Evolutionary conservation across 2,329 filamentous ascomycete species (phyloP), one percentile per base, ranked within the genome.

Genomic region (Exophiala viscosa): DNA sequence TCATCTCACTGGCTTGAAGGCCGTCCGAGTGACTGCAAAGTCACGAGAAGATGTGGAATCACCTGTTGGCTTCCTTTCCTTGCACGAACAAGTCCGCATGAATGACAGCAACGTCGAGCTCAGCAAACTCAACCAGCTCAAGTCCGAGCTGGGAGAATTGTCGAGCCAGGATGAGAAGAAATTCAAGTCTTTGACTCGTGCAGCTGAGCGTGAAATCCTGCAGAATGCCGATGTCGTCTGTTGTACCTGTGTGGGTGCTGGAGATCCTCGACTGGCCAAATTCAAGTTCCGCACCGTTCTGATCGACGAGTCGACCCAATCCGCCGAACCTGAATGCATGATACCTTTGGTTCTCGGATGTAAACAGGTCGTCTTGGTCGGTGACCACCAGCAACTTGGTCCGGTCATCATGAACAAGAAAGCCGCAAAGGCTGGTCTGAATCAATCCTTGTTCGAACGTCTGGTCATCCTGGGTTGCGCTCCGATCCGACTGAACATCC

Each of bases 401-500:
- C 93, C 93, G 1, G 93, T 99, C 64, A 97, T 99, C 68, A 99
- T 99, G 92, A 99, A 99, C 80, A 99, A 99, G 80, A 97, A 97
- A 73, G 93, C 93, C 11, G 93, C 93, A 57, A 97, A 97, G 73
- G 93, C 93, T 50, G 93, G 93, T 56, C 79, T 99, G 13, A 96
- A 97, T 72, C 93, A 97, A 71, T 97, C 92, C n/a, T 79, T 99
- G 8, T 99, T 99, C 66, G 93, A 99, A 74, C 90, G 93, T 64
- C 80, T 99, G 45, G 91, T 97, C 63, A 90, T 92, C 65, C 81
- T 97, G n/a, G 87, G 87, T 40, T 87, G 90, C 64, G 85, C 87
- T 35, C 93, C 93, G 6, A 96, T 96, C 62, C 88, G 92, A 48
- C 81, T 99, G 49, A 95, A 96, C 64, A 91, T 96, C 34, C 93